Evolutionary conservation across 805 yeast species (phyloP).

Genomic region (Tetrapisispora pingtungensis): DNA sequence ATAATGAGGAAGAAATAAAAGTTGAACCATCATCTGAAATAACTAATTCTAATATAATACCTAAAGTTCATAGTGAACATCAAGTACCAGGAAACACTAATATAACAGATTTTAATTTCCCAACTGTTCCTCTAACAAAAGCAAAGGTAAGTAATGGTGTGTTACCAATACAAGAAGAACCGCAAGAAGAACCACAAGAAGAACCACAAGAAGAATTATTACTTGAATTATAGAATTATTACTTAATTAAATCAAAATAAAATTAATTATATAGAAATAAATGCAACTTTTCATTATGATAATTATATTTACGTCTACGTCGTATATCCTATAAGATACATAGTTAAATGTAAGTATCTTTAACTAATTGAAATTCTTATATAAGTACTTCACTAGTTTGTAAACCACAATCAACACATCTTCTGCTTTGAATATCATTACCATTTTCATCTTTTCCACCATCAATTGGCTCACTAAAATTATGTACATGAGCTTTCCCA

Average conservation of each 20-base stretch:
- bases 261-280: neutral
- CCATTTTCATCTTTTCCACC: constrained; percentile 37
- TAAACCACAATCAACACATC: constrained; percentile 75
- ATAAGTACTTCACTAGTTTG: constrained; percentile 69
- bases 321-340: too few species aligned
- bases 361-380: too few species aligned
- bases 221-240: constrained; percentile 23
- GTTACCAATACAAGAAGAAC: constrained; percentile 3
- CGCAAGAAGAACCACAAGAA: constrained; percentile 9
- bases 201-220: constrained; percentile 16
- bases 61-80: neutral
- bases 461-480: constrained; percentile 52
- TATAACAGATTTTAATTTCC: constrained; percentile 33
- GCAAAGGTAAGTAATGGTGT: constrained; percentile 4
- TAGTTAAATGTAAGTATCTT: too few species aligned
- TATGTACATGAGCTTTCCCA: constrained; percentile 60
- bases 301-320: neutral
- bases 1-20: neutral
- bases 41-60: neutral
- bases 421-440: constrained; percentile 36
- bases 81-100: constrained; percentile 6
- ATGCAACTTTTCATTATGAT: neutral
- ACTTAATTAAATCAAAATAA: too few species aligned
- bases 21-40: neutral
- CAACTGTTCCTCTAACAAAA: constrained; percentile 32